These are phyloP conservation scores for Punctularia strigosozonata DNA, from an alignment of 768 basidiomycete species.

Conservation along the genomic window DNA sequence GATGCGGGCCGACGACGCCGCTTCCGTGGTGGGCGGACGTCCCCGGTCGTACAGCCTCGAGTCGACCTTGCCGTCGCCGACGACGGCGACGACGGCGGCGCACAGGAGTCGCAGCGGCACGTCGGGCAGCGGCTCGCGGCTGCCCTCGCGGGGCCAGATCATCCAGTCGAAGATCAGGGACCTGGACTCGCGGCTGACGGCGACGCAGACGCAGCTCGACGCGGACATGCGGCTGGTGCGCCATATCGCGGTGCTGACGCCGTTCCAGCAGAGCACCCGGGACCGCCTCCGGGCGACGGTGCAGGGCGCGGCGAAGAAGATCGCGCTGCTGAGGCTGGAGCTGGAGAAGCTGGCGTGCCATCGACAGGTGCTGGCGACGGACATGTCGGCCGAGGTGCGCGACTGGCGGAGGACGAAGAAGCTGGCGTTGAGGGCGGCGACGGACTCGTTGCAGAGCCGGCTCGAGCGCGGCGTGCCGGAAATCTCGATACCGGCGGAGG, in stretches of 20 bases:
- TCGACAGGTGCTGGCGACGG: conserved; percentile 59
- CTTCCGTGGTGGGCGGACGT: conserved; percentile 12
- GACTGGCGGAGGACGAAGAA: conserved; percentile 56
- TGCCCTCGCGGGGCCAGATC: conserved; percentile 43
- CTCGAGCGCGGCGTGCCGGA: conserved; percentile 15
- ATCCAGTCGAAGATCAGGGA: conserved; percentile 52
- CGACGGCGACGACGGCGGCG: neutral
- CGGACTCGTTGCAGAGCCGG: conserved; percentile 44
- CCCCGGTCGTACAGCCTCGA: conserved; percentile 23
- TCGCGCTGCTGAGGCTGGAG: conserved; percentile 62
- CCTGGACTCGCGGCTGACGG: conserved; percentile 46
- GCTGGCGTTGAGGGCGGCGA: conserved; percentile 65
- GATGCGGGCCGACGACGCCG: conserved; percentile 19
- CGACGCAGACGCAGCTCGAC: conserved; percentile 48
- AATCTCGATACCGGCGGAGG: conserved; percentile 5
- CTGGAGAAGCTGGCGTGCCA: conserved; percentile 64
- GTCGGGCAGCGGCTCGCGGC: conserved; percentile 10
- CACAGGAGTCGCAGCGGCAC: neutral
- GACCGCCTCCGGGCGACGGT: conserved; percentile 57
- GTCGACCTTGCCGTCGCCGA: conserved; percentile 11
- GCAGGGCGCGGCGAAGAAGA: conserved; percentile 47
- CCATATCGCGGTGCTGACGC: conserved; percentile 76
- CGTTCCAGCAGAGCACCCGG: conserved; percentile 78
- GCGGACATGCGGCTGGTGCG: conserved; percentile 60
- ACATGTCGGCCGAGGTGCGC: conserved; percentile 60